Conservation (phyloP, 345 rosid genomes). For the Sisymbrium irio region DNA sequence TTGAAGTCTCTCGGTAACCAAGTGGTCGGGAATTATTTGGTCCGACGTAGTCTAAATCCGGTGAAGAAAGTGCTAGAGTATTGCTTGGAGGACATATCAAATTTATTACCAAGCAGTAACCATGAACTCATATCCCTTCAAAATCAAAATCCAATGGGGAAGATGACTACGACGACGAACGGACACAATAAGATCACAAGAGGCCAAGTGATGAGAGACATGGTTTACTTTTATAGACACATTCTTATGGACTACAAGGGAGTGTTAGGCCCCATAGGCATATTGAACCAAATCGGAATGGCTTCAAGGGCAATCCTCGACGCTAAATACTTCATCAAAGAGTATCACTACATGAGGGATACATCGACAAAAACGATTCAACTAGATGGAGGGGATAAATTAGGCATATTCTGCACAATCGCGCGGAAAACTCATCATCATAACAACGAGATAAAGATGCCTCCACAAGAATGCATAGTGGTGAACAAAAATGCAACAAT, state of each 20-base stretch:
- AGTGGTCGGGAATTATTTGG: slow-evolving; percentile 77
- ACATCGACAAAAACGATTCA: slow-evolving; percentile 29
- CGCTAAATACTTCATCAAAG: slow-evolving; percentile 65
- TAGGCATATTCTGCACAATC: slow-evolving; percentile 58
- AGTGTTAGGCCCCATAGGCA: slow-evolving; percentile 33
- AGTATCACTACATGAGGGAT: slow-evolving; percentile 39
- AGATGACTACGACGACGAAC: slow-evolving; percentile 15
- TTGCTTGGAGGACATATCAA: slow-evolving; percentile 73
- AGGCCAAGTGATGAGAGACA: slow-evolving; percentile 67
- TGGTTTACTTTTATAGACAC: slow-evolving; percentile 48
- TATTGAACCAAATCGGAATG: slow-evolving; percentile 47
- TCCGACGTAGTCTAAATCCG: slow-evolving; percentile 84
- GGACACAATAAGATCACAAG: slow-evolving; percentile 50
- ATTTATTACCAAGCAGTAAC: slow-evolving; percentile 41
- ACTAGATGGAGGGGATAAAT: slow-evolving; percentile 38
- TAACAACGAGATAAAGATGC: slow-evolving; percentile 30
- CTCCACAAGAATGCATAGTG: slow-evolving; percentile 62
- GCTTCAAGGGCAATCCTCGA: slow-evolving; percentile 73
- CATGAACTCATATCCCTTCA: slow-evolving; percentile 36
- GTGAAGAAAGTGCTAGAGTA: slow-evolving; percentile 89
- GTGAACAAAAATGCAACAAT: slow-evolving; percentile 60
- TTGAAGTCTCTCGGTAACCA: slow-evolving; percentile 92
- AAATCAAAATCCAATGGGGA: slow-evolving; percentile 43
- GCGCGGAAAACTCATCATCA: slow-evolving; percentile 31
- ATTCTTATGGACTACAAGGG: slow-evolving; percentile 56